Evolutionary conservation across 169 alveolate species (phyloP).

Genomic region (Babesia caballi): DNA sequence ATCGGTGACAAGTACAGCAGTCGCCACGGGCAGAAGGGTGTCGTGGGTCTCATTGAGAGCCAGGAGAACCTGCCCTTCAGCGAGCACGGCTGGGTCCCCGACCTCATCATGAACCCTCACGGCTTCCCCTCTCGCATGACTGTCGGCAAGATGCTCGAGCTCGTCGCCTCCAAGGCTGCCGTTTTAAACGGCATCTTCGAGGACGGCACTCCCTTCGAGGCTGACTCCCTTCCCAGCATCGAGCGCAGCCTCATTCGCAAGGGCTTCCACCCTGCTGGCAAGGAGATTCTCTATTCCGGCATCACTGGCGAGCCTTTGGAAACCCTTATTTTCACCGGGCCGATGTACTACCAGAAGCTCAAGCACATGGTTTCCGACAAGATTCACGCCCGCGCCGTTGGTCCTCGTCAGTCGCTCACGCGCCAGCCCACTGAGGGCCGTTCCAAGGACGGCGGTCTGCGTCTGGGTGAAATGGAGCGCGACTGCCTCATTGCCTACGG

Average conservation of each 20-base stretch:
- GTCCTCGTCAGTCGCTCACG: slow-evolving; percentile 97
- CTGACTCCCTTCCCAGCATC: slow-evolving; percentile 87
- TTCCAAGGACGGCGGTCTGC: slow-evolving; percentile 98
- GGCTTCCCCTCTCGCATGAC: slow-evolving; percentile 99
- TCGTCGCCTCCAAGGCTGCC: slow-evolving; percentile 95
- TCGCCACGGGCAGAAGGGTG: slow-evolving; percentile 99
- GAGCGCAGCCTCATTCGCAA: slow-evolving; percentile 82
- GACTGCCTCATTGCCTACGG: slow-evolving; percentile 99
- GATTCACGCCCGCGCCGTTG: slow-evolving; percentile 99
- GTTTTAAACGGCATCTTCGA: slow-evolving; percentile 91
- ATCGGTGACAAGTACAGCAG: slow-evolving; percentile 97
- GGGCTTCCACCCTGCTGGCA: slow-evolving; percentile 92
- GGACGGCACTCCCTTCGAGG: slow-evolving; percentile 98
- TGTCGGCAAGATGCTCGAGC: slow-evolving; percentile 98
- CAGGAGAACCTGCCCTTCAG: slow-evolving; percentile 98
- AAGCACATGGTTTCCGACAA: slow-evolving; percentile 99
- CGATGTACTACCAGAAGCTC: slow-evolving; percentile 97
- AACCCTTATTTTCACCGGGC: slow-evolving; percentile 96
- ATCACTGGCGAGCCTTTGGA: slow-evolving; percentile 98
- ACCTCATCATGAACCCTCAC: slow-evolving; percentile 99
- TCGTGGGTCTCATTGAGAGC: slow-evolving; percentile 96
- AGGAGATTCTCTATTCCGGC: slow-evolving; percentile 95
- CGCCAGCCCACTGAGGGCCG: slow-evolving; percentile 99
- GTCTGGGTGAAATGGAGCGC: slow-evolving; percentile 99
- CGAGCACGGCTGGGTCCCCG: slow-evolving; percentile 99